Evolutionary conservation across 768 basidiomycete genomes (phyloP), one percentile per base, ranked within the genome.

Genomic region (Suillus paluster): DNA sequence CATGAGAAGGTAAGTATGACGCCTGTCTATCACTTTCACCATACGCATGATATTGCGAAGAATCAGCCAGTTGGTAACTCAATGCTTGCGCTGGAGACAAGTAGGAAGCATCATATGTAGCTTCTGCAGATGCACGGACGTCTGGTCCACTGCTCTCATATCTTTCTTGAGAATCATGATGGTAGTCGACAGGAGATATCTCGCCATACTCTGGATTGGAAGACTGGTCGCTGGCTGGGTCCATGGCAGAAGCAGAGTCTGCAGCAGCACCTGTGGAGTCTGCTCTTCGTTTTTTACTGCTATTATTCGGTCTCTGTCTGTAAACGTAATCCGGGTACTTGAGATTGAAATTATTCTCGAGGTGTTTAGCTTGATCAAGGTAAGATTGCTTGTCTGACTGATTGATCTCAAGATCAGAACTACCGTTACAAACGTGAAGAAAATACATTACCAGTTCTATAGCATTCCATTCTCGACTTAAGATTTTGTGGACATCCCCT

Each of bases 281-380:
- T 0, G 75, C 61, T 63, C 77, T 80, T 61, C 84, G 80, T 70
- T 81, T 84, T 70, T 86, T 90, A 68, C 93, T 86, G 59, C 90
- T 90, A 72, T 95, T 93, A 78, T 95, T 95, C 30, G 93, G 93
- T 56, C 93, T 83, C 57, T 93, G 86, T 68, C 88, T 86, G 79
- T 95, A 95, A 49, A 95, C 92, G 67, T 95, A 95, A 81, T 94
- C 92, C 17, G 93, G 93, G 75, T 94, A 94, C 71, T 87, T 90
- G 25, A 83, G 77, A 74, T 94, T 94, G 80, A 95, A 95, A 58
- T 79, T 87, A 66, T 95, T 93, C 74, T 95, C 94, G 59, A 95
- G 78, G 63, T 86, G 83, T 75, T 93, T 93, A 11, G 93, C 93
- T 73, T 92, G 90, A 70, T 94, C 89, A 61, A 92, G 87, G 72